Conservation (phyloP, 495 filamentous ascomycete species). For the Neurospora cerealis region DNA sequence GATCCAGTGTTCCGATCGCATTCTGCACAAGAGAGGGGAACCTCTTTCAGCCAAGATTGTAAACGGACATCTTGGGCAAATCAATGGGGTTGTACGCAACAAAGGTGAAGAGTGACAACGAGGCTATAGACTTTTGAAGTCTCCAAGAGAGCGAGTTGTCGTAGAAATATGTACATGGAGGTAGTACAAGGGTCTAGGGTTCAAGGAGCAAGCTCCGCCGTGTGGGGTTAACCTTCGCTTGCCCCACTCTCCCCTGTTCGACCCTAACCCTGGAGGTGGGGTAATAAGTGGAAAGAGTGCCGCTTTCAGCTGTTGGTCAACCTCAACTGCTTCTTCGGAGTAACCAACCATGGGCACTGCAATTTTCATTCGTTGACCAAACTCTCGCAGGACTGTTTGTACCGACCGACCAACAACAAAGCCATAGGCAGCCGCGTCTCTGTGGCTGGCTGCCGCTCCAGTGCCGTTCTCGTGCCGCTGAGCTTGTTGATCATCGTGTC, state of each 20-base stretch:
- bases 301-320: neutral
- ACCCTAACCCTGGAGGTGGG: neutral
- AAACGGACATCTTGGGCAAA: neutral
- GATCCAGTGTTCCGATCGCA: neutral
- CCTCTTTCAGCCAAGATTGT: neutral
- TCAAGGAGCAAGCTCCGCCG: neutral
- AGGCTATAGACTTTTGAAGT: neutral
- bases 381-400: neutral
- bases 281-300: neutral
- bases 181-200: neutral
- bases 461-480: neutral
- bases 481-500: neutral
- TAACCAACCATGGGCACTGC: neutral
- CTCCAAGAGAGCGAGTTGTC: neutral
- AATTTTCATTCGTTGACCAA: neutral
- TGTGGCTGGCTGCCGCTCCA: neutral
- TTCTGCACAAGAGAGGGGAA: neutral
- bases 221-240: neutral
- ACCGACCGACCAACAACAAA: neutral
- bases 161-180: neutral
- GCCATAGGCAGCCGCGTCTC: neutral
- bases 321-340: neutral
- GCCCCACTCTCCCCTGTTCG: neutral
- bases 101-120: neutral
- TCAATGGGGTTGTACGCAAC: neutral